phyloP scores from a whole-genome alignment of 768 basidiomycete genomes.

The Solioccasus polychromus region DNA sequence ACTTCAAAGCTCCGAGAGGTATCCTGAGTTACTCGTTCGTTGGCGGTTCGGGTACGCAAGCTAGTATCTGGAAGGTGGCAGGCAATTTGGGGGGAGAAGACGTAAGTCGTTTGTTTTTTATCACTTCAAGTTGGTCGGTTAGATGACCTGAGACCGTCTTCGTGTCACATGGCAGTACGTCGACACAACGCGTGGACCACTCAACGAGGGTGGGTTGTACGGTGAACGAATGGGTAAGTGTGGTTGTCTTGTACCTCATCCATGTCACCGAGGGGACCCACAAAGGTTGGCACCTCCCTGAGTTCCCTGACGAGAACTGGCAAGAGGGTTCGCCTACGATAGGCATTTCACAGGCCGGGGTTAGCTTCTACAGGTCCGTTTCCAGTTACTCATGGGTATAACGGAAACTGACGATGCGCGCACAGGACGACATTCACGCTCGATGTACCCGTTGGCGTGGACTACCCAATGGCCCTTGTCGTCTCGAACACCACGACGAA shows the following conservation, averaged over 20 bases:
- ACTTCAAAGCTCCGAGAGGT: constrained; percentile 48
- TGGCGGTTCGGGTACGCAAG: constrained; percentile 37
- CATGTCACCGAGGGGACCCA: constrained; percentile 5
- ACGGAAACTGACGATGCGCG: no score
- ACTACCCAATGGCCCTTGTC: constrained; percentile 47
- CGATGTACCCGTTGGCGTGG: constrained; percentile 42
- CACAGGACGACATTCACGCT: constrained; percentile 37
- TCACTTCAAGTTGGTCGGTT: background rate
- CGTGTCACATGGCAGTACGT: constrained; percentile 33
- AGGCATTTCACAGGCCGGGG: constrained; percentile 43
- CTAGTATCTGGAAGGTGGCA: constrained; percentile 46
- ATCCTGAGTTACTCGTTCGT: constrained; percentile 46
- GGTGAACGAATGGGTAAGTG: constrained; percentile 46
- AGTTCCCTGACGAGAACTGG: constrained; percentile 50
- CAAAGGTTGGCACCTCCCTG: constrained; percentile 56
- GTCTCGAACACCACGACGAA: constrained; percentile 44
- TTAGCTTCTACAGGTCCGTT: constrained; percentile 44
- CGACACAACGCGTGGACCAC: constrained; percentile 50
- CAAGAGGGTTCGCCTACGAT: constrained; percentile 37
- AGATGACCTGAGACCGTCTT: background rate
- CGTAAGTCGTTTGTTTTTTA: constrained; percentile 25
- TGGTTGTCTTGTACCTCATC: background rate
- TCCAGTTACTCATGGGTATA: background rate
- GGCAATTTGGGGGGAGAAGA: constrained; percentile 49
- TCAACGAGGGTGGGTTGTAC: constrained; percentile 59